Conservation (phyloP, 352 stramenopile species). For the Globisporangium cederbergense region DNA sequence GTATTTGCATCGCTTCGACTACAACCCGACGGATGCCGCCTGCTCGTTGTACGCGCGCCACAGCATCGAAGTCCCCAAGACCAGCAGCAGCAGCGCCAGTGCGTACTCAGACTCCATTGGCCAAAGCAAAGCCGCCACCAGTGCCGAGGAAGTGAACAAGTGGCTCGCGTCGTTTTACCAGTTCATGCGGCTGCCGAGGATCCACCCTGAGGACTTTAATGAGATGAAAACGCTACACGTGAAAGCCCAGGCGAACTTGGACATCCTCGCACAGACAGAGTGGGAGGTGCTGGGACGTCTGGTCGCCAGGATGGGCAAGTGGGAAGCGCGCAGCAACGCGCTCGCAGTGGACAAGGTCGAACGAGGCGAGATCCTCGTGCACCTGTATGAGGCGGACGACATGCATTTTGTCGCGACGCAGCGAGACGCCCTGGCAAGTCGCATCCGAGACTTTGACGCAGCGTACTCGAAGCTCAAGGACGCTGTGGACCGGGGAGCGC, state of each 20-base stretch:
- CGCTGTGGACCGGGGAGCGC: slow-evolving; percentile 53
- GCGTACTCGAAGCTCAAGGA: slow-evolving; percentile 66
- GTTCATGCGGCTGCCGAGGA: slow-evolving; percentile 36
- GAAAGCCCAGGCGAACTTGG: slow-evolving; percentile 23
- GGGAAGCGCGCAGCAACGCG: slow-evolving; percentile 37
- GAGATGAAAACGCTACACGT: slow-evolving; percentile 40
- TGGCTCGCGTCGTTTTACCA: slow-evolving; percentile 71
- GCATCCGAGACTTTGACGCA: slow-evolving; percentile 49
- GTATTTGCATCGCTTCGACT: slow-evolving; percentile 79
- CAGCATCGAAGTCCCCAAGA: slow-evolving; percentile 65
- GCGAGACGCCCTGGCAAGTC: slow-evolving; percentile 32
- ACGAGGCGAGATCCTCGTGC: slow-evolving; percentile 37
- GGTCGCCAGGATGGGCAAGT: slow-evolving; percentile 49
- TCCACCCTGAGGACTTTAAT: slow-evolving; percentile 38
- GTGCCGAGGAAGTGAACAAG: slow-evolving; percentile 42
- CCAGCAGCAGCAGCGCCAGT: slow-evolving; percentile 10
- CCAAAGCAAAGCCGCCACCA: slow-evolving; percentile 2
- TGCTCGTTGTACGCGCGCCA: slow-evolving; percentile 81
- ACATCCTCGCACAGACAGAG: slow-evolving; percentile 42
- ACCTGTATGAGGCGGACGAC: slow-evolving; percentile 61
- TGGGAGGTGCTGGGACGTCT: slow-evolving; percentile 50
- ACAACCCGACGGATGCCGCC: slow-evolving; percentile 72
- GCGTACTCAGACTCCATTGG: not conserved
- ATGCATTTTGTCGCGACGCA: slow-evolving; percentile 43
- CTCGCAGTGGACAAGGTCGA: slow-evolving; percentile 34